These are phyloP conservation scores for Grosmannia serpens DNA, from an alignment of 2,329 filamentous ascomycete species.

Conservation along the genomic window DNA sequence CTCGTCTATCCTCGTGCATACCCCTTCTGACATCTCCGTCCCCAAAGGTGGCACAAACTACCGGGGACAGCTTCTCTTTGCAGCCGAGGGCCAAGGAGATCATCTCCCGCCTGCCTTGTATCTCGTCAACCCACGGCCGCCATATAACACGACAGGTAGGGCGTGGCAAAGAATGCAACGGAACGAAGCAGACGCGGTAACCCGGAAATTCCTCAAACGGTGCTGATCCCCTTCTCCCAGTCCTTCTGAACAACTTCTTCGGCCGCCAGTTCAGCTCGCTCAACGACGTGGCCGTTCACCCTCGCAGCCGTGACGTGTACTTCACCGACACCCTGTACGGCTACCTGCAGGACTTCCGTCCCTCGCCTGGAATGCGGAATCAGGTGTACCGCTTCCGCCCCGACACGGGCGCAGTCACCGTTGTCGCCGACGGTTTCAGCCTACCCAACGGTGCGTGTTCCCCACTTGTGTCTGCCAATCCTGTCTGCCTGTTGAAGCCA, in stretches of 20 bases:
- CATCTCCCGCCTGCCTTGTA: conserved; percentile 26
- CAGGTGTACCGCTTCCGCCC: conserved; percentile 49
- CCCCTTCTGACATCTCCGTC: not conserved
- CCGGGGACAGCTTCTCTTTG: conserved; percentile 35
- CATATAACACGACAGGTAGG: conserved; percentile 38
- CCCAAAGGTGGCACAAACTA: conserved; percentile 35
- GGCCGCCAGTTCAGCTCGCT: conserved; percentile 49
- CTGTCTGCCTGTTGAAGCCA: too few relatives aligned
- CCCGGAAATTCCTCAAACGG: not conserved
- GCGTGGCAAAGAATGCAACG: not conserved
- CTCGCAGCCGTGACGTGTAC: conserved; percentile 46
- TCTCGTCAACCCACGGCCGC: conserved; percentile 30
- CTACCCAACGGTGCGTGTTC: conserved; percentile 35
- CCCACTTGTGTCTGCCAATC: too few relatives aligned
- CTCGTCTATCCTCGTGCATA: not conserved
- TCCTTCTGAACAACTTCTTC: conserved; percentile 47
- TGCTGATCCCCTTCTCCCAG: conserved; percentile 14
- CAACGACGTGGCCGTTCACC: conserved; percentile 44
- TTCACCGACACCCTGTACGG: conserved; percentile 54
- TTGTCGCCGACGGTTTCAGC: conserved; percentile 45
- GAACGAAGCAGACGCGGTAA: too few relatives aligned
- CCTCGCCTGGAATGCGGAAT: conserved; percentile 37
- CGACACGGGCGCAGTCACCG: conserved; percentile 35
- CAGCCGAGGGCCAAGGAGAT: conserved; percentile 37
- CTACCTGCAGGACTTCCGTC: conserved; percentile 45